A percentile compares a stretch with the other conserved stretches of the same genome.
Evolutionary conservation across 441 rosid species (phyloP).

Genomic region (Brassica hybrid): DNA sequence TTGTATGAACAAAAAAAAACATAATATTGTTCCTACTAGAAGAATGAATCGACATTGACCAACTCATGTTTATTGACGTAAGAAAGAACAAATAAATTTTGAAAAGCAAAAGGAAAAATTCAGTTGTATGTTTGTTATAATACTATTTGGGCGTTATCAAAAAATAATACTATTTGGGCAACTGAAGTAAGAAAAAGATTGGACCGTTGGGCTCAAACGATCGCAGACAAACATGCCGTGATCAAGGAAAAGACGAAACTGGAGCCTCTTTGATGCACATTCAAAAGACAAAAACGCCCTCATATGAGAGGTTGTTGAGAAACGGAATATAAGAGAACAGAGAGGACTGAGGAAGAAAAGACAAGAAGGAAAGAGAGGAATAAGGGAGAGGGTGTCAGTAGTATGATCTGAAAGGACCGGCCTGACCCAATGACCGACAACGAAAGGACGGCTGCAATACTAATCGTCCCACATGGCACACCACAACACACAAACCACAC

Average conservation of each 20-base stretch:
- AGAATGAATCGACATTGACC: background rate
- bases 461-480: slow-evolving; percentile 29
- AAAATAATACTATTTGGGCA: background rate
- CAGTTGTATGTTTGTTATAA: slow-evolving; percentile 9
- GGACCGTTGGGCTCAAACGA: slow-evolving; percentile 20
- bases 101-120: slow-evolving; percentile 16
- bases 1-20: background rate
- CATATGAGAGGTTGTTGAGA: background rate
- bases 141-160: background rate
- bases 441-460: slow-evolving; percentile 42
- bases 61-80: background rate
- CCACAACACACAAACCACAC: slow-evolving; percentile 21
- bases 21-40: background rate
- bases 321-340: slow-evolving; percentile 22
- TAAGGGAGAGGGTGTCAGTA: slow-evolving; percentile 35
- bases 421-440: slow-evolving; percentile 42
- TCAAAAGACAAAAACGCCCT: slow-evolving; percentile 18
- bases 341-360: slow-evolving; percentile 28
- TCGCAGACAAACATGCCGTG: slow-evolving; percentile 4
- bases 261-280: background rate
- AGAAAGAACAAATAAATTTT: background rate
- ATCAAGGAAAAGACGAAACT: background rate
- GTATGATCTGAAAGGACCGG: slow-evolving; percentile 40
- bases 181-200: slow-evolving; percentile 6
- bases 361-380: slow-evolving; percentile 24